Evolutionary conservation across 495 filamentous ascomycete species (phyloP).

Genomic region (Tuber melanosporum): DNA sequence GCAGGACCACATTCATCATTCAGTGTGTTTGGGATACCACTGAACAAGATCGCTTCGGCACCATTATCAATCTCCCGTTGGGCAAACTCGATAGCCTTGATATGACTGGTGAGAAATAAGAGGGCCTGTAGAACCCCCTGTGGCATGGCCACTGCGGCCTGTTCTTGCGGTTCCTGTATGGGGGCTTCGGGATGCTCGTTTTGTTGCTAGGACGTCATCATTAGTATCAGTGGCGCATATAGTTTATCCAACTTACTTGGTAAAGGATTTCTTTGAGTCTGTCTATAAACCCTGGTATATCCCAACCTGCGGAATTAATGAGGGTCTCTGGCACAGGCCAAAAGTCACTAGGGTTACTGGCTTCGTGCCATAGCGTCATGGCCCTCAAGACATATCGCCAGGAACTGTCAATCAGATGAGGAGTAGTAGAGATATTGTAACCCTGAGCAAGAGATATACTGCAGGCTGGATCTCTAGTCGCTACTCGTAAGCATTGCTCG

Average conservation of each 20-base stretch:
- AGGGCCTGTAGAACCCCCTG: not conserved
- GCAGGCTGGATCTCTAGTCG: not conserved
- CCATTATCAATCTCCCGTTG: not conserved
- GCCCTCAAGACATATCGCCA: conserved; percentile 1
- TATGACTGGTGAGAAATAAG: not conserved
- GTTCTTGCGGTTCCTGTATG: not conserved
- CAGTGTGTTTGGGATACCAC: not conserved
- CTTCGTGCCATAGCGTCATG: not conserved
- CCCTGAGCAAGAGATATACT: not conserved
- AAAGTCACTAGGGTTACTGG: not conserved
- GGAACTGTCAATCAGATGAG: not conserved
- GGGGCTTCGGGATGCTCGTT: not conserved
- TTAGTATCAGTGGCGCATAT: not conserved
- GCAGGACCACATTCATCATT: not conserved
- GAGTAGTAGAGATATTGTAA: not conserved
- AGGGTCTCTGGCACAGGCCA: not conserved
- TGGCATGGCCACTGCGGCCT: not conserved
- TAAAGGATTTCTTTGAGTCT: not conserved
- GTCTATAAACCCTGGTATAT: not conserved
- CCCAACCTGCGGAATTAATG: not conserved
- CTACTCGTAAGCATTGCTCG: not conserved
- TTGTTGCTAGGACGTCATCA: not conserved
- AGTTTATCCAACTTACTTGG: not conserved
- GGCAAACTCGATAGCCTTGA: not conserved
- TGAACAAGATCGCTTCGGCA: not conserved